Evolutionary conservation across 2,329 filamentous ascomycete species (phyloP), one percentile per base, ranked within the genome.

Genomic region (Aspergillus fumigatus): DNA sequence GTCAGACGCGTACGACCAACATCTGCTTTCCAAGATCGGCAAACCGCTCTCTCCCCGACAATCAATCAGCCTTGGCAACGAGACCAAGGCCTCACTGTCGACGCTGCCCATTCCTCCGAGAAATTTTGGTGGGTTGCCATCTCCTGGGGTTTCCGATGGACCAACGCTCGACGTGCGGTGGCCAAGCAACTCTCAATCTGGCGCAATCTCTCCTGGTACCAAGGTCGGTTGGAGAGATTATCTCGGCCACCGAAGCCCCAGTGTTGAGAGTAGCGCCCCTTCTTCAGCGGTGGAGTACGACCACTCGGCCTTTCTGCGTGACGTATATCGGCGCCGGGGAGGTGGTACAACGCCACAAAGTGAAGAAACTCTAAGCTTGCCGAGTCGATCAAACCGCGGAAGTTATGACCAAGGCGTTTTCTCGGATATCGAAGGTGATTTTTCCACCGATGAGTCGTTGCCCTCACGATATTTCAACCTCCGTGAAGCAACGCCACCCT

Each of bases 401-500:
- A 86, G 83, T 67, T 86, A 86, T 73, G 85, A 88, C 61, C 82
- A 84, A 51, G 78, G 79, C 59, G 75, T 81, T 52, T 84, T 84
- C 63, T 75, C 78, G 3, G 80, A 78, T 56, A 68, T 73, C n/a
- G 77, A 79, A 59, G 69, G 69, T 5, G 76, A 79, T 25, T 70
- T 74, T 45, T 62, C 70, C 10, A 69, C 70, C 10, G 75, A 77
- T 35, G 75, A 78, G 29, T 63, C 67, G 27, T 59, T 67, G 41
- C 69, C 67, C 3, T 62, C 71, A 32, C 68, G 71, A 50, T 70
- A 75, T 41, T 67, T 75, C 38, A 68, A 71, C 54, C 61, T 77
- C 49, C 68, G 71, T n/a, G 74, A 76, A 54, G 70, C 72, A 17
- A 72, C 72, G 17, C 69, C 72, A 10, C 70, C 71, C 8, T 72